Evolutionary conservation across 2,329 filamentous ascomycete species (phyloP), one percentile per base, ranked within the genome.

Genomic region (Pyricularia sp.): DNA sequence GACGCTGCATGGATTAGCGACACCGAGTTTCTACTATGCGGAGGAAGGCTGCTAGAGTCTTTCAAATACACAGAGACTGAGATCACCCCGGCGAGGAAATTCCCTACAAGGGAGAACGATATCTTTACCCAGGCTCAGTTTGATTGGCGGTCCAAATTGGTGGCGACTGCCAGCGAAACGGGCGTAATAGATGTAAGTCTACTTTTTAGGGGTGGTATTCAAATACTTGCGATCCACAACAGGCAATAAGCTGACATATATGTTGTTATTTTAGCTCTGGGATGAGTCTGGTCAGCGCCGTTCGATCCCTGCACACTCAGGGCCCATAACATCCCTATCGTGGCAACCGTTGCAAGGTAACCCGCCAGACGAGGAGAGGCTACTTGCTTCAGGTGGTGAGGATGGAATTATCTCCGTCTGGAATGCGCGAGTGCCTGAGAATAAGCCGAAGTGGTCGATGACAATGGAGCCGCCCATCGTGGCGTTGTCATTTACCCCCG

Each of bases 331-430:
- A 0, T 81, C 84, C 3, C 79, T 90, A 71, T 80, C 83, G 70
- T 90, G 87, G 87, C 88, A 90, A 72, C 87, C 88, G 12, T 71
- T 85, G 23, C 80, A 82, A 69, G 73, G 76, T 17, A 75, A 76
- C 1, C 69, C 73, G 0, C 68, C 73, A 4, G 78, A 82, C 7
- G 83, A 83, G 66, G 86, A 88, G 71, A 81, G 88, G 28, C 78
- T 90, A 3, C 81, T 89, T 69, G 87, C 88, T 9, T 86, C 87
- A 1, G 86, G 86, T 28, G 85, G 85, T 3, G 86, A 89, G 70
- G 87, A 90, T 72, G 86, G 86, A 28, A 85, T 85, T 12, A 88
- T 90, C 66, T 79, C 84, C 64, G 84, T 90, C 30, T 90, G 87
- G 85, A 88, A 90, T 72, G 86, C 84, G 3, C 81, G 84, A 65